Evolutionary conservation across 2,329 filamentous ascomycete genomes (phyloP).

Genomic region (Monosporascus sp.): DNA sequence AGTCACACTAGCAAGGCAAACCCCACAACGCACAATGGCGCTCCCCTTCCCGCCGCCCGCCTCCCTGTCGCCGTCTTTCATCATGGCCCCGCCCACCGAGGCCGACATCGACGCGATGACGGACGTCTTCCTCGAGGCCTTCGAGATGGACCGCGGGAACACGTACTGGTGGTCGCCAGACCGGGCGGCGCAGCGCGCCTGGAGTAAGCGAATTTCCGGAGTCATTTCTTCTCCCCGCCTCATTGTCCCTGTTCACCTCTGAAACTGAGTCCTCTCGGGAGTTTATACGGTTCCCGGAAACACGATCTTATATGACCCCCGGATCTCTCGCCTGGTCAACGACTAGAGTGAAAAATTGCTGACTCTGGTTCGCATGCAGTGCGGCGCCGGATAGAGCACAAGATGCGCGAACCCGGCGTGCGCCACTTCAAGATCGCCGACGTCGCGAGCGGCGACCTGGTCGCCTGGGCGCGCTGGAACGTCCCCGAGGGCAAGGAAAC

Average conservation of each 20-base stretch:
- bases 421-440: conserved; percentile 30
- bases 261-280: no score
- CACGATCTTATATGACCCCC: no score
- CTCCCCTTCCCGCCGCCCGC: conserved; percentile 21
- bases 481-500: conserved; percentile 24
- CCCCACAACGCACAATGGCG: conserved; percentile 10
- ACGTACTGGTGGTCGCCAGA: conserved; percentile 26
- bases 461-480: conserved; percentile 30
- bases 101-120: conserved; percentile 25
- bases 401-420: conserved; percentile 22
- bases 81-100: conserved; percentile 18
- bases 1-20: no score
- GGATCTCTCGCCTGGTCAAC: no score
- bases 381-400: conserved; percentile 17
- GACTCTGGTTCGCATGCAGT: conserved; percentile 6
- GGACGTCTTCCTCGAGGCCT: conserved; percentile 22
- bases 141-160: conserved; percentile 17
- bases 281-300: no score
- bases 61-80: conserved; percentile 18
- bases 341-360: no score
- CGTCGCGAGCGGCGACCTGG: conserved; percentile 18
- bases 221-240: no score
- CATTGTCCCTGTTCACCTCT: no score
- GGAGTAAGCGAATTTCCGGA: conserved; percentile 8
- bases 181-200: conserved; percentile 18